A percentile compares a stretch with the other conserved stretches of the same genome.
Evolutionary conservation across 495 filamentous ascomycete genomes (phyloP).

Genomic region (Neurospora intermedia): DNA sequence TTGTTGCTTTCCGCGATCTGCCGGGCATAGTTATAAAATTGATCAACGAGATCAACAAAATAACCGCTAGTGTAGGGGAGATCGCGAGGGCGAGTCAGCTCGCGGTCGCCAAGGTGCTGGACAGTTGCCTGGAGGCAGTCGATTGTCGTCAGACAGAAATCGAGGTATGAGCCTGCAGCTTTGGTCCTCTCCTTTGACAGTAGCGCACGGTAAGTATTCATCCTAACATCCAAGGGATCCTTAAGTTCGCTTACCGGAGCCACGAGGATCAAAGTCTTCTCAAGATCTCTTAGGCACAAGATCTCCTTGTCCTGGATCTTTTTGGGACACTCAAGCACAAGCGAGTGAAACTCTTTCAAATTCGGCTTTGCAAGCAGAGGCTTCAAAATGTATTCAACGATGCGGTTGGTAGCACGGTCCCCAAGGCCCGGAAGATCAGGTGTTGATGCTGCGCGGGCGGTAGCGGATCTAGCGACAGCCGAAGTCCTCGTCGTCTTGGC

Average conservation of each 20-base stretch:
- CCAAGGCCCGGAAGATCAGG: conserved; percentile 34
- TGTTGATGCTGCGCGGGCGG: conserved; percentile 25
- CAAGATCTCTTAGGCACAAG: conserved; percentile 73
- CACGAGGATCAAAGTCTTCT: conserved; percentile 78
- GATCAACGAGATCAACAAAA: conserved; percentile 85
- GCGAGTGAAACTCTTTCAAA: conserved; percentile 67
- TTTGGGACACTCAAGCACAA: conserved; percentile 61
- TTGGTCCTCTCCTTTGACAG: conserved; percentile 64
- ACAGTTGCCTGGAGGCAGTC: conserved; percentile 76
- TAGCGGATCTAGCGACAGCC: conserved; percentile 40
- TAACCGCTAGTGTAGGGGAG: conserved; percentile 84
- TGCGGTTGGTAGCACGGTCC: conserved; percentile 40
- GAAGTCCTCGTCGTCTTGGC: conserved; percentile 24
- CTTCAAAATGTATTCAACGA: conserved; percentile 42
- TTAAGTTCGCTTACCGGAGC: conserved; percentile 69
- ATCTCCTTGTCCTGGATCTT: conserved; percentile 74
- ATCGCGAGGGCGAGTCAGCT: conserved; percentile 70
- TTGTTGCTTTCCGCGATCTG: conserved; percentile 42
- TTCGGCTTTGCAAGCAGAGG: conserved; percentile 38
- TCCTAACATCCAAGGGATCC: conserved; percentile 40
- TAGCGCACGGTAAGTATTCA: conserved; percentile 55
- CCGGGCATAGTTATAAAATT: conserved; percentile 64
- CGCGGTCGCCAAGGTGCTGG: conserved; percentile 65
- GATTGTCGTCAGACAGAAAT: conserved; percentile 80
- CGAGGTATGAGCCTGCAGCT: conserved; percentile 56